Evolutionary conservation across 2,329 filamentous ascomycete genomes (phyloP).

Genomic region (Ambrosiella cleistominuta): DNA sequence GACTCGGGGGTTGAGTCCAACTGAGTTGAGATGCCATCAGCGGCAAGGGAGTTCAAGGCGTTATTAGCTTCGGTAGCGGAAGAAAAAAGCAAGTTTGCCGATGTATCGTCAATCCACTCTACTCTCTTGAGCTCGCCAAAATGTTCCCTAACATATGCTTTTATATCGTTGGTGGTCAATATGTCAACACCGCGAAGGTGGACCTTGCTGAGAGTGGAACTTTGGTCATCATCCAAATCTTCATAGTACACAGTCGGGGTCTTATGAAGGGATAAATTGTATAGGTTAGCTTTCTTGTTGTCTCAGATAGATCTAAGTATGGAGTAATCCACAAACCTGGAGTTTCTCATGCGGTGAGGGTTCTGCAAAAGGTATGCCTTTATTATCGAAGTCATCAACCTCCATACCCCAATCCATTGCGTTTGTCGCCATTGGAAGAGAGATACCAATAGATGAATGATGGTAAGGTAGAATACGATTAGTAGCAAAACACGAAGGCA

Average conservation of each 20-base stretch:
- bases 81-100: constrained; percentile 69
- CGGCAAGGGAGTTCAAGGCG: constrained; percentile 36
- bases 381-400: constrained; percentile 44
- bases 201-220: constrained; percentile 36
- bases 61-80: constrained; percentile 33
- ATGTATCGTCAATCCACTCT: constrained; percentile 92
- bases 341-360: background rate
- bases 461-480: background rate
- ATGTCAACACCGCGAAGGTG: constrained; percentile 71
- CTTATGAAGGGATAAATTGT: background rate
- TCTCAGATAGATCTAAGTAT: background rate
- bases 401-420: constrained; percentile 54
- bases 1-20: constrained; percentile 43
- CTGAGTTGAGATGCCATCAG: constrained; percentile 29
- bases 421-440: constrained; percentile 1
- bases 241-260: background rate
- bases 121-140: constrained; percentile 44
- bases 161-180: constrained; percentile 64
- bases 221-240: background rate
- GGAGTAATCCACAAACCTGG: background rate
- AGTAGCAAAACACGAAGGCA: background rate
- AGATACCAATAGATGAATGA: background rate
- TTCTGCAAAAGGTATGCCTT: background rate
- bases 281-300: background rate
- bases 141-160: constrained; percentile 53